Evolutionary conservation across 192 early-diverging fungal genomes (phyloP), one percentile per base, ranked within the genome.

Genomic region (Chytriomyces sp.): DNA sequence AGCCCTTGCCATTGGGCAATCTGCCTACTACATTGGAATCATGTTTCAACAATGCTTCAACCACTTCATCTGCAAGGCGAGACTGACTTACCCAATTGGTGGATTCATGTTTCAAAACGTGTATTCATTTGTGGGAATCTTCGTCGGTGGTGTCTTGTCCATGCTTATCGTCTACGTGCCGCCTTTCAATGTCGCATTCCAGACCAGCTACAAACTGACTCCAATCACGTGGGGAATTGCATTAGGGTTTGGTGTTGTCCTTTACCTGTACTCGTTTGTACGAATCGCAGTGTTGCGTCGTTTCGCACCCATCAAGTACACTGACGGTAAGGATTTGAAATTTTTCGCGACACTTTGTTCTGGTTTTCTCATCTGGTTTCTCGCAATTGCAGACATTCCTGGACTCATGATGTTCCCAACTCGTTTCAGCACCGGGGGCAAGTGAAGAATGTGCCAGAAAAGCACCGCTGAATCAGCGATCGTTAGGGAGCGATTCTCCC

Each of bases 31-130:
- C 80, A 82, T 93, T 9, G 85, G 86, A 35, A 85, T 98, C 47
- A 85, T 96, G 62, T 82, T 96, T 72, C 88, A 93, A 82, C 97
- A 98, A 80, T 89, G 96, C 47, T 97, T 93, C 87, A 98, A 98
- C 82, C 81, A 95, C 84, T 98, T 98, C 81, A 93, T 93, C 26
- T 94, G 93, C 85, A 98, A 97, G 87, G 91, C 92, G 53, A 79
- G 92, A 11, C 83, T 92, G 70, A 82, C 86, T 6, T 72, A 95
- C 70, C 95, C 94, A 20, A 91, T 96, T 77, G 93, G 94, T 8
- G 83, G 72, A 69, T 93, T 93, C 77, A 92, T 94, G 88, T 91
- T 96, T 7, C 6, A 82, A 77, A 90, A 74, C 94, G 94, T 85
- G 79, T 82, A 28, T 24, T 70, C 66, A 3, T 74, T 79, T 7